Conservation (phyloP, 2,329 filamentous ascomycete species). For the Scopulariopsis brevicaulis region DNA sequence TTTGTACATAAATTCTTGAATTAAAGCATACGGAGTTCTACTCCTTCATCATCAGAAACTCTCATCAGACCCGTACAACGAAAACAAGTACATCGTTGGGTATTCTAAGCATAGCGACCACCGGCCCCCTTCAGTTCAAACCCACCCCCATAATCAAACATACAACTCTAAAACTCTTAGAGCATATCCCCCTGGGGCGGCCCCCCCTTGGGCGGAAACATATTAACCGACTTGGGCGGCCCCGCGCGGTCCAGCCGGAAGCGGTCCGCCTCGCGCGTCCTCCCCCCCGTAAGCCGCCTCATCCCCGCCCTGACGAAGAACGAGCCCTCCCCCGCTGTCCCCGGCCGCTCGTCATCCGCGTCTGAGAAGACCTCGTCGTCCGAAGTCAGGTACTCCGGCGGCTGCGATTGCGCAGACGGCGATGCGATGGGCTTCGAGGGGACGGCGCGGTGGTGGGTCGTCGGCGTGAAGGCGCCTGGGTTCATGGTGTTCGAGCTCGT, state of each 20-base stretch:
- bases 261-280: slow-evolving; percentile 24
- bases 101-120: background rate
- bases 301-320: slow-evolving; percentile 48
- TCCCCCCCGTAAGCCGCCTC: slow-evolving; percentile 49
- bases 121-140: background rate
- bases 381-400: slow-evolving; percentile 47
- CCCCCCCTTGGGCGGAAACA: slow-evolving; percentile 16
- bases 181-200: slow-evolving; percentile 23
- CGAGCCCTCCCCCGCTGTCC: slow-evolving; percentile 27
- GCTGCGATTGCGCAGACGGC: background rate
- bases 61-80: background rate
- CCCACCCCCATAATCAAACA: background rate
- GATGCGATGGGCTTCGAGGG: background rate
- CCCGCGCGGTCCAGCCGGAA: slow-evolving; percentile 21
- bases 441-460: slow-evolving; percentile 36
- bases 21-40: background rate
- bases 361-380: slow-evolving; percentile 83
- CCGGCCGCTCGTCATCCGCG: slow-evolving; percentile 47
- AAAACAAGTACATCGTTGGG: background rate
- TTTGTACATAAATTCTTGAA: background rate
- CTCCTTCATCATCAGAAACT: background rate
- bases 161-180: slow-evolving; percentile 7
- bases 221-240: slow-evolving; percentile 16
- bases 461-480: slow-evolving; percentile 43
- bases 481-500: slow-evolving; percentile 51